Base-by-base conservation (phyloP, 2,329 filamentous ascomycete genomes). In the Stagonosporopsis cucurbitacearum region DNA sequence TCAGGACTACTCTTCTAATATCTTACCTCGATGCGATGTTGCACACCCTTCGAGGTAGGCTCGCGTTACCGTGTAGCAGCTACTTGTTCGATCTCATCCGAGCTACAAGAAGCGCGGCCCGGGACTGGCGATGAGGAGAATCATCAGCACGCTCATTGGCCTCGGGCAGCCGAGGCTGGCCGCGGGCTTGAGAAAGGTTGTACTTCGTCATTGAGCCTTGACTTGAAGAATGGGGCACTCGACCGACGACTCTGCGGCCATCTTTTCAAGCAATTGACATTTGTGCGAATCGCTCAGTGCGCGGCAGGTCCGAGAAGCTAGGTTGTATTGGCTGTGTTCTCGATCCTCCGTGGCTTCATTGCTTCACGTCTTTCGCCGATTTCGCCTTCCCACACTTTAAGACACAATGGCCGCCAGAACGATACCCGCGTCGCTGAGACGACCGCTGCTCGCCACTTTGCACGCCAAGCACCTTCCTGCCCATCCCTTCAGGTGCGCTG, bases 321-420 rank as follows among this genome's bases (percentile, higher is more conserved):
- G 33, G 28, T 26, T 37, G 25, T 45, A 33, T 42, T 47, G 53
- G 43, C 46, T 40, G 37, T 49, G 32, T 47, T 35, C 45, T 56
- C 40, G 36, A 47, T 33, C 46, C 44, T 20, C 28, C 40, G 45
- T 50, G 50, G 23, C 37, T 54, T 33, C 30, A 39, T 50, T 50
- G 23, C 37, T 54, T 33, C 30, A 43, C 42, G 25, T 46, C 42
- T 50, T 50, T 56, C 46, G 53, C 53, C 53, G 46, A 56, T 35
- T 37, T 56, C 36, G 53, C 53, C 36, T 51, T 45, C 25, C 26
- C 43, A 33, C 42, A 44, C 13, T 41, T 20, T 57, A 58, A 54
- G 46, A 41, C 59, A 62, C 62, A 59, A 75, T 75, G 73, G 69
- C 72, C 33, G 66, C 71, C 56, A 67, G 66, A 60, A 57, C 68